Evolutionary conservation across 2,329 filamentous ascomycete genomes (phyloP), one percentile per base, ranked within the genome.

Genomic region (Diplodia scrobiculata): DNA sequence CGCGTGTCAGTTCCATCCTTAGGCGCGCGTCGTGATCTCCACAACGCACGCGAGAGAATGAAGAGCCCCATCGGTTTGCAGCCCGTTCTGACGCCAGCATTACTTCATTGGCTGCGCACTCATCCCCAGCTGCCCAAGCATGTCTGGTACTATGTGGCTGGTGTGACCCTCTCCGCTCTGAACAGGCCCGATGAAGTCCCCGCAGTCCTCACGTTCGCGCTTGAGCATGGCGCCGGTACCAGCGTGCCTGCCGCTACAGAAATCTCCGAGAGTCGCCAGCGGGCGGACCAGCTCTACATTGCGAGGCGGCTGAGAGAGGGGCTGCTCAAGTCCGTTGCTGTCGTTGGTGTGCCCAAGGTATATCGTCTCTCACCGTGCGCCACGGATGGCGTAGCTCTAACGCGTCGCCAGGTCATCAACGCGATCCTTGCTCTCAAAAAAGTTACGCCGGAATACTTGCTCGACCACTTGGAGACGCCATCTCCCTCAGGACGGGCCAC

Each of bases 341-440:
- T 85, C 50, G 79, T 79, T 17, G 83, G 83, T 0, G 70, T 85
- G 55, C 83, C 83, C 7, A 84, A 82, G 79, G 82, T 84, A 74
- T 53, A 68, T 48, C 36, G 38, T 5, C 41, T n/a, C 25, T 50
- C 14, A n/a, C 65, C 38, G 60, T 53, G 63, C 64, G 69, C 34
- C 62, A 11, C 25, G 11, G 6, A 21, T 25, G 32, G 36, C 66
- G 38, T 62, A 63, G 4, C 9, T 58, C 52, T 65, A n/a, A 65
- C 50, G 41, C 17, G 9, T 34, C n/a, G 41, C 7, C 65, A 73
- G 64, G 69, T 69, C 11, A 73, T 74, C 66, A 74, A 74, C 38
- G 77, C 81, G 21, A 74, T 83, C 32, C 73, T 79, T 41, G 78
- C 78, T 50, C 77, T 84, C 59, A 83, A 80, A 68, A 73, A 74